These are phyloP conservation scores for Diaporthe vexans DNA, from an alignment of 2,329 filamentous ascomycete species.

Conservation along the genomic window DNA sequence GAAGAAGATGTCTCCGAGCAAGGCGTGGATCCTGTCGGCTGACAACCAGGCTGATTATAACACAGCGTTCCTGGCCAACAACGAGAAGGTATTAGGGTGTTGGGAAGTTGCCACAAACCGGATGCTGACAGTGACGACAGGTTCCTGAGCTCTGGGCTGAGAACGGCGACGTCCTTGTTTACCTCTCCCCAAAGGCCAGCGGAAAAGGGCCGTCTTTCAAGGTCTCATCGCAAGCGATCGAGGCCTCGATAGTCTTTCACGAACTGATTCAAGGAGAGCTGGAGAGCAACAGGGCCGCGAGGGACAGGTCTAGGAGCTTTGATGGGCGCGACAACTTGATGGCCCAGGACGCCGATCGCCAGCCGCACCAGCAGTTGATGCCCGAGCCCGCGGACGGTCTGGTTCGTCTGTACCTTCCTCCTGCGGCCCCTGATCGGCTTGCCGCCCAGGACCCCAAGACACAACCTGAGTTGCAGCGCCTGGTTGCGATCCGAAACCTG, in stretches of 20 bases:
- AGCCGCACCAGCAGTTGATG: slow-evolving; percentile 17
- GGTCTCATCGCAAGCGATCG: slow-evolving; percentile 67
- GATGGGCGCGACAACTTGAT: slow-evolving; percentile 62
- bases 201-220: slow-evolving; percentile 72
- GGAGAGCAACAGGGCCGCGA: slow-evolving; percentile 49
- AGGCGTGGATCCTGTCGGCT: slow-evolving; percentile 69
- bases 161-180: slow-evolving; percentile 68
- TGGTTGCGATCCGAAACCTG: slow-evolving; percentile 73
- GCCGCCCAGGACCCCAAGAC: neutral
- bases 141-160: slow-evolving; percentile 78
- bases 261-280: slow-evolving; percentile 65
- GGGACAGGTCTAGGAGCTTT: slow-evolving; percentile 60
- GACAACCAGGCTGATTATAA: slow-evolving; percentile 70
- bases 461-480: slow-evolving; percentile 62
- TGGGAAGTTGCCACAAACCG: neutral
- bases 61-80: slow-evolving; percentile 62
- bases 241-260: slow-evolving; percentile 67
- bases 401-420: slow-evolving; percentile 68
- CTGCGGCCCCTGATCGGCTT: slow-evolving; percentile 51
- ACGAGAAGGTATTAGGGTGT: slow-evolving; percentile 64
- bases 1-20: slow-evolving; percentile 41
- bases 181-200: slow-evolving; percentile 66
- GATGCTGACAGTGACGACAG: slow-evolving; percentile 51
- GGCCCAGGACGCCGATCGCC: slow-evolving; percentile 60
- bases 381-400: slow-evolving; percentile 56